phyloP scores from a whole-genome alignment of 1,139 yeast genomes.

The Taiozyma sp. region DNA sequence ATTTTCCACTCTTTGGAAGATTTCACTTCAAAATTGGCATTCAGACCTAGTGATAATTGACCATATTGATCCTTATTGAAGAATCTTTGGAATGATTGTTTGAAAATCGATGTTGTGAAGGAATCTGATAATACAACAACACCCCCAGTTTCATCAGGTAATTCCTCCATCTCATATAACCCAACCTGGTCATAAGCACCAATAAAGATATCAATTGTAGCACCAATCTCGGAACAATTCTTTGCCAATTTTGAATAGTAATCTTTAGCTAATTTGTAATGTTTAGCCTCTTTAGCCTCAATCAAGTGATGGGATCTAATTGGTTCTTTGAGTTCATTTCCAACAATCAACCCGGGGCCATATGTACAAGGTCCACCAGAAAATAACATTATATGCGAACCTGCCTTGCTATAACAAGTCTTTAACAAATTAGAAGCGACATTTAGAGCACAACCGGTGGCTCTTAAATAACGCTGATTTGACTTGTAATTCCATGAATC shows the following conservation, averaged over 20 bases:
- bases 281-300: conserved; percentile 75
- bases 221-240: conserved; percentile 43
- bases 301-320: conserved; percentile 89
- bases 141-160: conserved; percentile 59
- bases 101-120: conserved; percentile 60
- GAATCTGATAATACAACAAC: conserved; percentile 58
- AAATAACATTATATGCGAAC: conserved; percentile 59
- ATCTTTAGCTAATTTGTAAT: conserved; percentile 72
- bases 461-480: conserved; percentile 48
- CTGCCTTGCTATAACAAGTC: conserved; percentile 42
- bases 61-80: conserved; percentile 36
- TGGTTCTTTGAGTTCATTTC: conserved; percentile 80
- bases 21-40: conserved; percentile 55
- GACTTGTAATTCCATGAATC: conserved; percentile 51
- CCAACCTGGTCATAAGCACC: conserved; percentile 71
- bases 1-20: conserved; percentile 43
- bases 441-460: conserved; percentile 65
- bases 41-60: conserved; percentile 46
- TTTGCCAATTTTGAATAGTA: conserved; percentile 42
- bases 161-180: conserved; percentile 57
- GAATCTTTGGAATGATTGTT: conserved; percentile 55
- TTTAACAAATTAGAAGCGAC: conserved; percentile 52
- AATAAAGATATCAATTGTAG: conserved; percentile 52
- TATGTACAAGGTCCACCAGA: conserved; percentile 90
- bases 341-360: conserved; percentile 87